Base-by-base conservation (phyloP, 306 rosid genomes). In the Trifolium pratense region DNA sequence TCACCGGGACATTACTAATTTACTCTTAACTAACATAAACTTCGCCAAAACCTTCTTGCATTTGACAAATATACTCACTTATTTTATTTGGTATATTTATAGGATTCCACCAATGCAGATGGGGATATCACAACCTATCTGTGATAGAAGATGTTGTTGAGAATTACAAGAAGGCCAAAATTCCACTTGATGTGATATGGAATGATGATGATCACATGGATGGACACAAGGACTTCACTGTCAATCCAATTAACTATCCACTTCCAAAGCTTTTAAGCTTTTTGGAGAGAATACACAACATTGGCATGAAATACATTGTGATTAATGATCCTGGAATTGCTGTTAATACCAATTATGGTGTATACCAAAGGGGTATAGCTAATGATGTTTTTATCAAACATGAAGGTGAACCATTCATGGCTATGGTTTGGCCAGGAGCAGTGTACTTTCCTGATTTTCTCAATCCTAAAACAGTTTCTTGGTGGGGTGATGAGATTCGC, bases 391-490 rank as follows among this genome's bases (percentile, higher is more conserved):
- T 94, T 56, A 89, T 94, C 73, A 94, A 89, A 87, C 87, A 89
- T 31, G 88, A 87, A 46, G 88, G 88, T 31, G 97, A 89, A 77
- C 96, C 95, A 8, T 94, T 31, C 86, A 25, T 94, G 81, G 99
- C 93, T 73, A 92, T 88, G 80, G 97, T 91, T 49, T 94, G 97
- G 99, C 99, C 99, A 0, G 99, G 99, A 3, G 95, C 97, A 7
- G 99, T 91, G 0, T 59, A 94, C 84, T 91, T 94, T 57, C 97
- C 95, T 1, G 97, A 91, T 86, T 94, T 81, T 77, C 96, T 94
- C 16, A 87, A 94, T 75, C 97, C 96, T 15, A 85, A 80, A 79
- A 91, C 99, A 20, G 93, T 91, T 76, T 73, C 81, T 8, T 91
- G 97, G 97, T 94, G 97, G 97, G 88, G 70, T 15, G 97, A 89